Evolutionary conservation across 331 rosid species (phyloP), one percentile per base, ranked within the genome.

Genomic region (Quercus tomentella): DNA sequence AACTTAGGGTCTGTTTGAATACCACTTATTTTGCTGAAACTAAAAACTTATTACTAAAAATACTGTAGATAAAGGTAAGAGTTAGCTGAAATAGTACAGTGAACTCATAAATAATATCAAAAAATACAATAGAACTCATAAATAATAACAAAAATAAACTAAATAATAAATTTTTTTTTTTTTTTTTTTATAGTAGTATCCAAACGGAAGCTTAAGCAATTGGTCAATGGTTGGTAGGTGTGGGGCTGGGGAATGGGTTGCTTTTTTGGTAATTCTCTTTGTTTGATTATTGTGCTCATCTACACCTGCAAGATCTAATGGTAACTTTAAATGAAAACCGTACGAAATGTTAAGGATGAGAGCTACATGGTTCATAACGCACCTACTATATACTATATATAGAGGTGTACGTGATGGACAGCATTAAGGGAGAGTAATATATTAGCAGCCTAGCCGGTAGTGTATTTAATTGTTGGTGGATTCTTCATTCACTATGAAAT

Each of bases 281-380:
- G 52, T 7, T 41, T 45, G 7, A 15, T 68, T 12, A 43, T 51
- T 68, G 65, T 66, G 51, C 66, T 72, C n/a, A 67, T 28, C 76
- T 72, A 73, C 69, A 72, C 54, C 75, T 77, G 77, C 78, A 78
- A 55, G 65, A 80, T 15, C 75, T 25, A 45, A 43, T 78, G 57
- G 81, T 77, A 51, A n/a, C 65, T 70, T 74, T 77, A 69, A 82
- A 52, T 76, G 62, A 82, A 61, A 45, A 41, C 16, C 18, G 80
- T 17, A 68, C 57, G 17, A 23, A 4, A 17, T 30, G 54, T 51
- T 60, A 4, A 22, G 33, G 12, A 22, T 23, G 16, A 60, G 23
- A 23, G 0, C 54, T 3, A 3, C 7, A 58, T 22, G 30, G 28
- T 21, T 58, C 65, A 25, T n/a, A 58, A 58, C 23, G 26, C 28